Evolutionary conservation across 768 basidiomycete genomes (phyloP), one percentile per base, ranked within the genome.

Genomic region (Punctularia strigosozonata): DNA sequence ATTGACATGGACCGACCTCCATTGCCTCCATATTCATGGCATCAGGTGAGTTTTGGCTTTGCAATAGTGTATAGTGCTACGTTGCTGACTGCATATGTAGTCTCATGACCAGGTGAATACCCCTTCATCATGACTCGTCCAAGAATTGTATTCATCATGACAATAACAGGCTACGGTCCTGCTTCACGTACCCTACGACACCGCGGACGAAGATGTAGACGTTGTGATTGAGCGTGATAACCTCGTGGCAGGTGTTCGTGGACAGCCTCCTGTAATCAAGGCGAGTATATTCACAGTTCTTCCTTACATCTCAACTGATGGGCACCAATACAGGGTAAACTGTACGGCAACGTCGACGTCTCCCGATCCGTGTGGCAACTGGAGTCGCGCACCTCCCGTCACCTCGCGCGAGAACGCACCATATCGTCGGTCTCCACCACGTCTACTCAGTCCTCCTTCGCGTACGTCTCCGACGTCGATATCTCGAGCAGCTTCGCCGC

Each of bases 1-100:
- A n/a, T n/a, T n/a, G n/a, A n/a, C n/a, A n/a, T n/a, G n/a, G n/a
- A n/a, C n/a, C n/a, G n/a, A n/a, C n/a, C n/a, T n/a, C n/a, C n/a
- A n/a, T n/a, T n/a, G n/a, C n/a, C n/a, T n/a, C n/a, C 69, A 15
- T 88, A 88, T 50, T 84, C 85, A 46, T 88, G 85, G 85, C 86
- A 88, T 58, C 85, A 88, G 74, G 85, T 85, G 51, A 45, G 71
- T 56, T 42, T 14, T 37, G 4, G 13, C 36, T 24, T 5, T 14
- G 22, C 22, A 5, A 20, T 39, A 25, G 30, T 46, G 31, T 33
- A 24, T 41, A 40, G 38, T 33, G 28, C 28, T 46, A 26, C 21
- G 19, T 28, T 6, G 18, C 31, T 17, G 33, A 44, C 39, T 40
- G 8, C 26, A 15, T 28, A 15, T 12, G 26, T 36, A 88, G 85